Evolutionary conservation across 108 stramenopile species (phyloP), one percentile per base, ranked within the genome.

Genomic region (Skeletonema menzelii): DNA sequence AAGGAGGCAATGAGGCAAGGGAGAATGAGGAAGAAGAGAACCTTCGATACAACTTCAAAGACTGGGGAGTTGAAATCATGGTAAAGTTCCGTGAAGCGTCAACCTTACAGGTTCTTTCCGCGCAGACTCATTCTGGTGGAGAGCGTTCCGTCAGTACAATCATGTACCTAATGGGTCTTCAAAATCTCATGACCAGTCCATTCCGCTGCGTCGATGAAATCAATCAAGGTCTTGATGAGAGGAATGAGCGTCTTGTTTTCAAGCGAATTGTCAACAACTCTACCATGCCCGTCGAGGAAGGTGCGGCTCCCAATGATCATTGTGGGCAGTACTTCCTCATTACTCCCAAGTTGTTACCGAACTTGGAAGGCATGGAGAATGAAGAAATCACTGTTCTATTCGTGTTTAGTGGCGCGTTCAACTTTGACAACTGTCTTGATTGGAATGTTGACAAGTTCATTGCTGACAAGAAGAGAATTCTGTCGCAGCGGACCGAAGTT

Each of bases 141-240:
- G 97, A 98, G 76, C 88, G 97, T 13, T 92, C 94, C 19, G 96
- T 98, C 3, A 86, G 89, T 28, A 99, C 98, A 14, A 96, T 99
- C 61, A 90, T 98, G 94, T 99, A 88, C 69, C 81, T 99, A 28
- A 98, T 99, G 97, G 97, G 97, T n/a, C 84, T 99, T 27, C 96
- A 99, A 76, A 90, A 96, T 27, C 77, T 95, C 66, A 91, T 97
- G 86, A 49, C 74, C 11, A 79, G 93, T 37, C 99, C 98, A 5
- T 99, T 99, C 75, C 86, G 99, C 42, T 97, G 97, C 35, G 97
- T 99, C 6, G 98, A 99, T 72, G 98, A 98, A 79, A 98, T 99
- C 84, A 99, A 99, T 67, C 98, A 98, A 80, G 98, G 99, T 56
- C 87, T 99, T 70, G 97, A 99, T 69, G 96, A 97, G 49, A 77